phyloP scores from a whole-genome alignment of 1,284 basidiomycete species.

The Ceratobasidium sp. region DNA sequence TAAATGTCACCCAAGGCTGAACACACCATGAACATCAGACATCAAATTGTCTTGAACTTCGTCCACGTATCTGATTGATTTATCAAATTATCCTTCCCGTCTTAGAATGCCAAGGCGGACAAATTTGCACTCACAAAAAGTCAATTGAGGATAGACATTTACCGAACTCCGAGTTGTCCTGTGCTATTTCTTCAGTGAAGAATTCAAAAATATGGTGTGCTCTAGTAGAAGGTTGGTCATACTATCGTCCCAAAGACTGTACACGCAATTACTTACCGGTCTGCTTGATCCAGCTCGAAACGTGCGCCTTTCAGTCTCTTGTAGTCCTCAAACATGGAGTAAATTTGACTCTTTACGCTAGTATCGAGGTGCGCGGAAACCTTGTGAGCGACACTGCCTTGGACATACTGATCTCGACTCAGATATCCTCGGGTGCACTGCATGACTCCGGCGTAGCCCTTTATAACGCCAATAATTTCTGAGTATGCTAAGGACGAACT shows the following conservation, averaged over 20 bases:
- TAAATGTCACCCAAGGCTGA: not conserved
- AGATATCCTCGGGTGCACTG: not conserved
- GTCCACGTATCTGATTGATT: slow-evolving; percentile 20
- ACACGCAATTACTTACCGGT: not conserved
- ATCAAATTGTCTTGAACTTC: slow-evolving; percentile 37
- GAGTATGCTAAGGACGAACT: slow-evolving; percentile 5
- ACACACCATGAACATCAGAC: slow-evolving; percentile 12
- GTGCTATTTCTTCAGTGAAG: not conserved
- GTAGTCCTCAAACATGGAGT: slow-evolving; percentile 2
- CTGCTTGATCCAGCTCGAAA: not conserved
- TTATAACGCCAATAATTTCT: not conserved
- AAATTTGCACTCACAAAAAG: not conserved
- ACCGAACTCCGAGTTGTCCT: not conserved
- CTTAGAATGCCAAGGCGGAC: not conserved
- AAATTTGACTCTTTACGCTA: not conserved
- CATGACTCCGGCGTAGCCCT: not conserved
- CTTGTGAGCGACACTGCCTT: not conserved
- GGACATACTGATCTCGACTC: slow-evolving; percentile 1
- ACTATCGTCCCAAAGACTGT: too few species aligned
- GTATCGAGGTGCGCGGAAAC: not conserved
- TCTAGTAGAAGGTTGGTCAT: not conserved
- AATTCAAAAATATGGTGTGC: not conserved
- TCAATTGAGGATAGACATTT: not conserved
- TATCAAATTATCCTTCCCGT: too few species aligned
- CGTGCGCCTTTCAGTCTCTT: not conserved